Percentiles rank a stretch among this genome's conserved stretches.
phyloP scores from a whole-genome alignment of 345 rosid species.

The Syzygium aromaticum region DNA sequence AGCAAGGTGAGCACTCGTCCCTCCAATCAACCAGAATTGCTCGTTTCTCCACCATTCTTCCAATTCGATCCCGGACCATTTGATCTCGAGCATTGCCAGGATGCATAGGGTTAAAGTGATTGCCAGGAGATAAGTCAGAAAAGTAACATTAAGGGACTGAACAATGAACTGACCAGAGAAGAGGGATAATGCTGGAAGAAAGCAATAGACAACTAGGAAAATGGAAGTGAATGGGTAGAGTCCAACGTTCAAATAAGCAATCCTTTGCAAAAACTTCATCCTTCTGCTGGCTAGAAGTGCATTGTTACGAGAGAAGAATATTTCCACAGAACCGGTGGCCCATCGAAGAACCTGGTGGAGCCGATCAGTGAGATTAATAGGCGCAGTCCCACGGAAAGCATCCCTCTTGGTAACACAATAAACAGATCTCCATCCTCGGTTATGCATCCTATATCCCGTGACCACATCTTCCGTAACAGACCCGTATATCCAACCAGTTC shows the following conservation, averaged over 20 bases:
- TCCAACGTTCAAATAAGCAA: constrained; percentile 17
- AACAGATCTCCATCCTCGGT: constrained; percentile 20
- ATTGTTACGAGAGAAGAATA: constrained; percentile 19
- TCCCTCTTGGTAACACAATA: constrained; percentile 14
- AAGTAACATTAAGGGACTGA: constrained; percentile 8
- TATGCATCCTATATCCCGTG: constrained; percentile 24
- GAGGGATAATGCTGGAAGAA: constrained; percentile 19
- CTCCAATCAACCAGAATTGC: constrained; percentile 20
- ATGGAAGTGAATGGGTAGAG: constrained; percentile 20
- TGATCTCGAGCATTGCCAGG: constrained; percentile 21
- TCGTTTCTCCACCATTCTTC: constrained; percentile 23
- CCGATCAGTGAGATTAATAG: constrained; percentile 13
- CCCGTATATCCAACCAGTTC: constrained; percentile 19
- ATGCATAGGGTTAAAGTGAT: constrained; percentile 14
- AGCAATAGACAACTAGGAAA: constrained; percentile 18
- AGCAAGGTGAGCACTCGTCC: constrained; percentile 15
- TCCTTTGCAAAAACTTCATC: constrained; percentile 20
- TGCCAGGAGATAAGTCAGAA: constrained; percentile 13
- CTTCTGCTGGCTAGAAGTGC: constrained; percentile 14
- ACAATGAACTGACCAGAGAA: constrained; percentile 19
- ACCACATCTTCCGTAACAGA: constrained; percentile 14
- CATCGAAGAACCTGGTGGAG: constrained; percentile 22
- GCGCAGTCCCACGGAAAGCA: constrained; percentile 20
- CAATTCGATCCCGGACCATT: constrained; percentile 17
- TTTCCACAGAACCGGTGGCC: constrained; percentile 24